Base-by-base conservation (phyloP, 2,329 filamentous ascomycete species). In the Alternaria sp. region DNA sequence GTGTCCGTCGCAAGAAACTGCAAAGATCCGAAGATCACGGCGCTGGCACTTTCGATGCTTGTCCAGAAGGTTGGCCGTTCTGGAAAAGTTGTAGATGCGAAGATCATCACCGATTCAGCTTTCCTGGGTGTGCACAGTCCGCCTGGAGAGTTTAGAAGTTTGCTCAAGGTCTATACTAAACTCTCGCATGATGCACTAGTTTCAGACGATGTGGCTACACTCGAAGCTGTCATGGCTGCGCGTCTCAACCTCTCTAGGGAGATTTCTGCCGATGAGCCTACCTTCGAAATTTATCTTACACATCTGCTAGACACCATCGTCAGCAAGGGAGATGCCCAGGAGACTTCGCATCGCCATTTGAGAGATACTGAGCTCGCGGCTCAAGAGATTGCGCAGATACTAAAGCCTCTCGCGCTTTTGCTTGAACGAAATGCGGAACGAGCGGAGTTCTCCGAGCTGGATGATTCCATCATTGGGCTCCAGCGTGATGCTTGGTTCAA, bases 401-500 rank as follows among this genome's bases (percentile, higher is more conserved):
- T 99, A 49, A 91, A 91, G 62, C 96, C 96, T 12, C 84, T 99
- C n/a, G 93, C 96, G 8, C 85, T 93, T 2, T 86, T 99, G 56
- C 91, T 97, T 79, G 90, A 93, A 9, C 77, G 78, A 58, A 80
- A 76, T 59, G 74, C 67, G 57, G 68, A 66, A 60, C 81, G 81
- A 58, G 87, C 91, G 56, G 91, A 94, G 55, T 89, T 95, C 62
- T 72, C 80, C 19, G 76, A 81, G 43, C 78, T 83, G 13, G 76
- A 81, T 28, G 74, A 85, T 30, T 75, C 75, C 6, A 88, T 89
- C 8, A 87, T 91, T 65, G 87, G 88, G 25, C 82, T 96, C 60
- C 87, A 96, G 69, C 90, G 95, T 56, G 94, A 99, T 83, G 93
- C 93, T 6, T 99, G 96, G 96, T 98, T 97, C 82, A 99, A 99